Base-by-base conservation (phyloP, 2,329 filamentous ascomycete genomes). In the Achaetomium macrosporum region DNA sequence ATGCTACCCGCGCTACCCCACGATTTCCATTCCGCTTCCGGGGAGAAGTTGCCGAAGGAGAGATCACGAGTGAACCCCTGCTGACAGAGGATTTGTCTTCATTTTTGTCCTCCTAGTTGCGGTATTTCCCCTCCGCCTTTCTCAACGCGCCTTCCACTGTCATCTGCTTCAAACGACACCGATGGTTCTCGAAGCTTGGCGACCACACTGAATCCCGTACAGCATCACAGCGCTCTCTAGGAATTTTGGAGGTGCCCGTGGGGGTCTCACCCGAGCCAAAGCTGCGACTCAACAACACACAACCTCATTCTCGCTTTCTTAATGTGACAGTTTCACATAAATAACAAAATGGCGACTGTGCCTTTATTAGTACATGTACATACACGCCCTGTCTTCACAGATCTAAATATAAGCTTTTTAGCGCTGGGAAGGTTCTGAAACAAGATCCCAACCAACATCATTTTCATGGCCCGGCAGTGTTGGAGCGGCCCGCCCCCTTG, bases 21-120 rank as follows among this genome's bases (percentile, higher is more conserved):
- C 47, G 47, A 44, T 41, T 30, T n/a, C 17, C 43, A 51, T 42
- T 43, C 49, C 47, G n/a, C 19, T 31, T 50, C 41, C 31, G 40
- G 31, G 30, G 9, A 16, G 31, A 36, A 20, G 17, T 42, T 8
- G 47, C 35, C 33, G 36, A 47, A 17, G 13, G 15, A 11, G 20
- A n/a, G 37, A 11, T 31, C 30, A 15, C 5, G 17, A 8, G 36
- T 16, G 33, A 47, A 39, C n/a, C 16, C 40, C 45, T 36, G 45
- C 30, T 42, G 40, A 42, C 41, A 42, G 11, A 35, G 20, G 6
- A 13, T 37, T 12, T 29, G 17, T 48, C 37, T 31, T 42, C 30
- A 16, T 5, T 25, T 19, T 35, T 25, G 7, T 7, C 25, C 25
- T n/a, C n/a, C n/a, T n/a, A n/a, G n/a, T n/a, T 41, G 19, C 17